Evolutionary conservation across 768 basidiomycete genomes (phyloP), one percentile per base, ranked within the genome.

Genomic region (Tylopilus plumbeoviolaceoides): DNA sequence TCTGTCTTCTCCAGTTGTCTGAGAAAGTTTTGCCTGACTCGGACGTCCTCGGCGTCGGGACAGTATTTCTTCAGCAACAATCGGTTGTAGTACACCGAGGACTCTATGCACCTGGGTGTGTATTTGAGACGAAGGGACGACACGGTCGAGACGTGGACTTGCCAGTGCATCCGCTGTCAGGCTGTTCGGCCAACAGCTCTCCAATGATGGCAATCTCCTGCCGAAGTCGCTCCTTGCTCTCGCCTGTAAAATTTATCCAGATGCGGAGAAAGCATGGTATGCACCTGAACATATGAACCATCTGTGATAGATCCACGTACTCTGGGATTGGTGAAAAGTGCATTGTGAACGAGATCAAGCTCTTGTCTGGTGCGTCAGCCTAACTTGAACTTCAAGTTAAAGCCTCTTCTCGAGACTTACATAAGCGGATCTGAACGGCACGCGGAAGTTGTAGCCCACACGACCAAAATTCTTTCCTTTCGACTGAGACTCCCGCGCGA

Each of bases 111-210:
- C 95, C 95, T 97, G 56, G 15, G 30, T 3, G n/a, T 6, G 20
- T 25, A 47, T 44, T 6, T 47, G 20, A n/a, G 30, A 36, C 11
- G 17, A 23, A 23, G 21, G 12, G 4, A 41, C 50, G 28, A 30
- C 1, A 44, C 48, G 25, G 41, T 20, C n/a, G 18, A 42, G 50
- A 39, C 20, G 35, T 20, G 21, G 45, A 50, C 84, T 50, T 65
- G 91, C n/a, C n/a, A n/a, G n/a, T n/a, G n/a, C 94, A 98, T 78
- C 92, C 95, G 60, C 91, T 91, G 60, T 95, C 92, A 2, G 94
- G 86, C 63, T 98, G 91, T 57, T 93, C 86, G 30, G 86, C 83
- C 25, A 95, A 72, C 15, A 99, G 77, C 58, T 95, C 92, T 59
- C 87, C 76, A 45, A 98, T 93, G 5, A 82, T 77, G 3, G 63